Evolutionary conservation across 768 basidiomycete species (phyloP).

Genomic region (Neoboletus brunneissimus): DNA sequence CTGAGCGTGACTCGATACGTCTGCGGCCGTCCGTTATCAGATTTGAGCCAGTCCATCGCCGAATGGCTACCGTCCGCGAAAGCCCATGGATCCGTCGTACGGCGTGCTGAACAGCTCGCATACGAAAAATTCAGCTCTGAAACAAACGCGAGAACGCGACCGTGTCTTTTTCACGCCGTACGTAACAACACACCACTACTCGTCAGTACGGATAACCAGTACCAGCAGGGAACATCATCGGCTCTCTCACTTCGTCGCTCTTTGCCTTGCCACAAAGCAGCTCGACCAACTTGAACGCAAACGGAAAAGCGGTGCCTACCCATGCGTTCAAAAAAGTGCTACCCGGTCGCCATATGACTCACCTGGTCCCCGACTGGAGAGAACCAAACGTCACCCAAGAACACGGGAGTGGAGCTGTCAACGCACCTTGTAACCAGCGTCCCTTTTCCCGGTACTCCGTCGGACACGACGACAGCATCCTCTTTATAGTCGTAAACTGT

Average conservation of each 20-base stretch:
- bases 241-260: slow-evolving; percentile 55
- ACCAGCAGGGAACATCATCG: slow-evolving; percentile 69
- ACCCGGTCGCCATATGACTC: slow-evolving; percentile 8
- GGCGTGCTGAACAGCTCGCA: slow-evolving; percentile 27
- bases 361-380: slow-evolving; percentile 70
- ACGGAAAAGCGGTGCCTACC: slow-evolving; percentile 71
- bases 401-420: neutral
- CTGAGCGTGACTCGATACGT: slow-evolving; percentile 27
- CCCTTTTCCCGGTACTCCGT: slow-evolving; percentile 31
- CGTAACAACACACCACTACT: slow-evolving; percentile 6
- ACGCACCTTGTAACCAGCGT: slow-evolving; percentile 73
- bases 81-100: slow-evolving; percentile 25
- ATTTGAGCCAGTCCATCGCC: slow-evolving; percentile 13
- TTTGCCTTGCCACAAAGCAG: slow-evolving; percentile 61
- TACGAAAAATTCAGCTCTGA: slow-evolving; percentile 17
- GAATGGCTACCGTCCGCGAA: slow-evolving; percentile 12
- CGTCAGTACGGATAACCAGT: slow-evolving; percentile 40
- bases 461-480: slow-evolving; percentile 66
- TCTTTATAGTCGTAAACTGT: slow-evolving; percentile 74
- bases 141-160: slow-evolving; percentile 11
- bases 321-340: neutral
- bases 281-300: slow-evolving; percentile 75
- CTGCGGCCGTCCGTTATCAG: slow-evolving; percentile 17
- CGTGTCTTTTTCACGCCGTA: slow-evolving; percentile 17
- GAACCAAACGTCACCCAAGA: neutral